These are phyloP conservation scores for Echinochloa phyllopogon DNA, from an alignment of 176 grass and related monocot genomes.

Conservation along the genomic window DNA sequence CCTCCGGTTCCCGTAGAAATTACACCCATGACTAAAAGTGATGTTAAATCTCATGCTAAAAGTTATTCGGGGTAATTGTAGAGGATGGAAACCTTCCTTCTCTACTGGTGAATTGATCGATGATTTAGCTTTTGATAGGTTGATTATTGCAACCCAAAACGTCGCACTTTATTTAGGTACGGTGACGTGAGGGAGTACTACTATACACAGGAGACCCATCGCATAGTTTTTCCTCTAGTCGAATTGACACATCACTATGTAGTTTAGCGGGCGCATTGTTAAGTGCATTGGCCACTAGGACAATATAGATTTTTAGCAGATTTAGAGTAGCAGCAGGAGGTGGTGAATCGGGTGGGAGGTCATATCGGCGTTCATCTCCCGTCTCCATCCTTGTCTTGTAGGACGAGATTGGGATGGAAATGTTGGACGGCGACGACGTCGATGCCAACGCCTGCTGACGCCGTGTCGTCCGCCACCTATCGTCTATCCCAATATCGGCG, in stretches of 20 bases:
- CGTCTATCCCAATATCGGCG: slow-evolving; percentile 3
- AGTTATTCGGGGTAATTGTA: too few species aligned
- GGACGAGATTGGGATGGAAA: slow-evolving; percentile 25
- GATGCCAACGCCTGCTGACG: not conserved
- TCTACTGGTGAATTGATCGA: too few species aligned
- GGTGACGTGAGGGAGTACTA: not conserved
- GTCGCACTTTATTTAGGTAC: not conserved
- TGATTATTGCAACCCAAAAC: not conserved
- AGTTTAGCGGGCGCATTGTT: not conserved
- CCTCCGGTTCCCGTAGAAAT: too few species aligned
- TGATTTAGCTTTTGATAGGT: not conserved
- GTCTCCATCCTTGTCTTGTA: slow-evolving; percentile 48
- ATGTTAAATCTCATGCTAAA: too few species aligned
- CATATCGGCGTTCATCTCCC: slow-evolving; percentile 22
- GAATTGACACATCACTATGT: not conserved
- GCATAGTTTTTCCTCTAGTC: not conserved
- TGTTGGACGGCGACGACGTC: not conserved
- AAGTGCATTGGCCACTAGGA: slow-evolving; percentile 43
- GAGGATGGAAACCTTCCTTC: too few species aligned
- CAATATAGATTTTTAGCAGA: not conserved
- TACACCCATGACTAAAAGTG: too few species aligned
- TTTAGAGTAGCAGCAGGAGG: not conserved
- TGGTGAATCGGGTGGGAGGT: slow-evolving; percentile 40
- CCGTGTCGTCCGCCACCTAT: not conserved
- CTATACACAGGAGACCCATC: not conserved